Conservation (phyloP, 1,284 basidiomycete genomes). For the Phylloboletellus chloephorus region DNA sequence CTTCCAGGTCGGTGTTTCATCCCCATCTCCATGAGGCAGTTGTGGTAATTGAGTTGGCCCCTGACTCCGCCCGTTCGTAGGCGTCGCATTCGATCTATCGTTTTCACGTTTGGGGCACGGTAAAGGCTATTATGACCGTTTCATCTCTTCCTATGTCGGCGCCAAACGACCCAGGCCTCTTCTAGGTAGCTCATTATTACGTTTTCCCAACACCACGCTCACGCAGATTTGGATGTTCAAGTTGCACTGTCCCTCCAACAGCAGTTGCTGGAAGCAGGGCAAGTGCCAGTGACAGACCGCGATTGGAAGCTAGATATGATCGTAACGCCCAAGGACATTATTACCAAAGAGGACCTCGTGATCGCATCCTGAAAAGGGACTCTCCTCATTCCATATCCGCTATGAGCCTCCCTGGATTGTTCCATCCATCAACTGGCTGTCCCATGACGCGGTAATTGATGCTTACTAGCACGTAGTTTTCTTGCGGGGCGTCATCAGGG, state of each 20-base stretch:
- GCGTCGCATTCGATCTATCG: constrained; percentile 71
- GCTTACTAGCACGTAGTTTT: constrained; percentile 24
- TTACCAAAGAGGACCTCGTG: constrained; percentile 16
- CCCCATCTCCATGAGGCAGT: constrained; percentile 10
- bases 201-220: constrained; percentile 11
- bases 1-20: constrained; percentile 51
- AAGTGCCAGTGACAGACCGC: constrained; percentile 52
- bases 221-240: constrained; percentile 29
- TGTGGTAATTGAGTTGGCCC: constrained; percentile 8
- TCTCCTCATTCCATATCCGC: constrained; percentile 16
- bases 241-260: constrained; percentile 63
- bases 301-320: constrained; percentile 69
- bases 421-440: constrained; percentile 11
- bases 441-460: constrained; percentile 25
- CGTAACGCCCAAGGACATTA: constrained; percentile 47
- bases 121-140: constrained; percentile 76
- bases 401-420: constrained; percentile 19
- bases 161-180: constrained; percentile 41
- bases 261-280: constrained; percentile 51
- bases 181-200: constrained; percentile 41
- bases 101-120: constrained; percentile 71
- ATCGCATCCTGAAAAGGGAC: constrained; percentile 3
- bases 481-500: constrained; percentile 14
- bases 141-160: constrained; percentile 51
- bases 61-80: constrained; percentile 33